phyloP scores from a whole-genome alignment of 2,329 filamentous ascomycete species.

The Hortaea werneckii region DNA sequence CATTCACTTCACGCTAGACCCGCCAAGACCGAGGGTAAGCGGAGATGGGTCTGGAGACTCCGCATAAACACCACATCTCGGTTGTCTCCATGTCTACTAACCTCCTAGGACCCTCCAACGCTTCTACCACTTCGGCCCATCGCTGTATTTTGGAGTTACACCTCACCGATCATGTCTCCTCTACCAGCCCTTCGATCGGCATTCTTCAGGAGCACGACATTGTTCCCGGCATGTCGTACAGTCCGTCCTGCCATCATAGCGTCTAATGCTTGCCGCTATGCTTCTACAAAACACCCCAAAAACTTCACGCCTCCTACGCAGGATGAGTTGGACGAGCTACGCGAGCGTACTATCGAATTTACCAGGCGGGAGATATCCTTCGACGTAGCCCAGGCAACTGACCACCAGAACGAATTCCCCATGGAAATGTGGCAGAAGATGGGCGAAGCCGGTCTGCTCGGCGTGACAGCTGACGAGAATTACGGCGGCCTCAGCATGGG shows the following conservation, averaged over 20 bases:
- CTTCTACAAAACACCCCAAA: slow-evolving; percentile 60
- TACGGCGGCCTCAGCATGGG: slow-evolving; percentile 85
- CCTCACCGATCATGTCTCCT: slow-evolving; percentile 11
- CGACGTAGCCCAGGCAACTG: slow-evolving; percentile 71
- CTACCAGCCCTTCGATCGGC: slow-evolving; percentile 14
- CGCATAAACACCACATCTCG: neutral
- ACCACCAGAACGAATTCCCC: slow-evolving; percentile 80
- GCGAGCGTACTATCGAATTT: slow-evolving; percentile 81
- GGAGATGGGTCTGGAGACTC: neutral
- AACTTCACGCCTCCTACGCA: slow-evolving; percentile 59
- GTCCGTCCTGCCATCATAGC: slow-evolving; percentile 1
- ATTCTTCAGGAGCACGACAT: slow-evolving; percentile 8
- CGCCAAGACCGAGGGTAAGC: neutral
- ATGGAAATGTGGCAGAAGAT: slow-evolving; percentile 87
- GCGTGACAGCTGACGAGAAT: slow-evolving; percentile 86
- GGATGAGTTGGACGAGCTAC: slow-evolving; percentile 67
- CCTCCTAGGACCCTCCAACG: too few species aligned
- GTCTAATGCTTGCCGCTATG: slow-evolving; percentile 26
- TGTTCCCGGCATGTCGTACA: neutral
- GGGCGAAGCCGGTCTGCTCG: slow-evolving; percentile 80
- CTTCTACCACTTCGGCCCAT: too few species aligned
- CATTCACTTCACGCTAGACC: neutral
- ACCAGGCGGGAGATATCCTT: slow-evolving; percentile 75
- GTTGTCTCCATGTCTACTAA: neutral
- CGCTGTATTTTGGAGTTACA: too few species aligned